A percentile compares a stretch with the other conserved stretches of the same genome.
phyloP scores from a whole-genome alignment of 768 basidiomycete species.

The Tricholoma saponaceum region DNA sequence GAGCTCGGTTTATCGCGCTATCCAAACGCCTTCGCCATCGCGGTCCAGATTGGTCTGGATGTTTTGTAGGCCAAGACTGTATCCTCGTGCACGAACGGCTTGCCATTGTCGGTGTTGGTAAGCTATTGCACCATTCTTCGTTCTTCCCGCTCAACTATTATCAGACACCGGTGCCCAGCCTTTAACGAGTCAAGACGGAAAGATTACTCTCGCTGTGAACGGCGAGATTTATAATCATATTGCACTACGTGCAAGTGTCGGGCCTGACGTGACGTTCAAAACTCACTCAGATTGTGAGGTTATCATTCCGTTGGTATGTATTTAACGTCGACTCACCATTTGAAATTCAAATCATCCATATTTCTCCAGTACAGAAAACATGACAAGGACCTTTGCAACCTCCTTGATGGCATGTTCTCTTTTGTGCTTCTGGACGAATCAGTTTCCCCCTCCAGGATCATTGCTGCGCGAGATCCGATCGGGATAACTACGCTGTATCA shows the following conservation, averaged over 20 bases:
- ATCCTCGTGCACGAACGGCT: constrained; percentile 94
- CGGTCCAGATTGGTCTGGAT: constrained; percentile 99
- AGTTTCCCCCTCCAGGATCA: constrained; percentile 81
- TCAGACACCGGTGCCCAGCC: constrained; percentile 97
- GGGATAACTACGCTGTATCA: constrained; percentile 99
- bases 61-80: constrained; percentile 76
- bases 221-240: constrained; percentile 99
- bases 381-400: constrained; percentile 68
- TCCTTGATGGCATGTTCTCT: constrained; percentile 98
- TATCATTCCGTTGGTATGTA: constrained; percentile 82
- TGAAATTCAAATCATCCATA: neutral
- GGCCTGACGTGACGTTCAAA: constrained; percentile 75
- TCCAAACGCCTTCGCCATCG: constrained; percentile 91
- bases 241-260: constrained; percentile 65
- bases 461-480: constrained; percentile 95
- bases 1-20: constrained; percentile 74
- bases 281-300: constrained; percentile 98
- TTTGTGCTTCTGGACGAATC: constrained; percentile 96
- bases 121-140: constrained; percentile 22
- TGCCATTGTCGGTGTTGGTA: constrained; percentile 97
- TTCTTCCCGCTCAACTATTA: constrained; percentile 4
- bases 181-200: constrained; percentile 80
- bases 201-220: constrained; percentile 85
- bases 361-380: constrained; percentile 72
- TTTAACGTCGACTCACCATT: neutral